Evolutionary conservation across 257 asterid species (phyloP).

Genomic region (Nicotiana otophora): DNA sequence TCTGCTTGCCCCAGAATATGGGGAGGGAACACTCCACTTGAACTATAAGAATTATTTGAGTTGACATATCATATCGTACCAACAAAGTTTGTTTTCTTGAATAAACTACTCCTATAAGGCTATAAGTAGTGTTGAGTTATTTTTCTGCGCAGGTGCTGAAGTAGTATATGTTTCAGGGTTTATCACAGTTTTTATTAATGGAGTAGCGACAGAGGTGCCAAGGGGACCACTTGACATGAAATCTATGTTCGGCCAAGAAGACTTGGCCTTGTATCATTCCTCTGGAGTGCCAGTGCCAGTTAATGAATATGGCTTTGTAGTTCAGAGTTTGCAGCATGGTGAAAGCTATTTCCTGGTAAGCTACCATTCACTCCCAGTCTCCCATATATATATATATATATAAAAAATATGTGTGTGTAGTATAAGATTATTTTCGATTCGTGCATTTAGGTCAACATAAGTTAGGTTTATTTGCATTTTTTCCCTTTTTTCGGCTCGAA

Average conservation of each 20-base stretch:
- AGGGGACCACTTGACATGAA: neutral
- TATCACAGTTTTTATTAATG: neutral
- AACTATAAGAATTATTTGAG: neutral
- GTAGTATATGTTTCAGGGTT: neutral
- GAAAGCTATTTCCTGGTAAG: conserved; percentile 8
- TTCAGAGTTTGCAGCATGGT: conserved; percentile 1
- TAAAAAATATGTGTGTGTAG: too few species aligned
- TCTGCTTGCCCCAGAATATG: neutral
- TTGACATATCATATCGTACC: neutral
- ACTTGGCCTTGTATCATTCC: neutral
- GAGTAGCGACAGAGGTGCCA: conserved; percentile 4
- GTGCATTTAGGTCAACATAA: neutral
- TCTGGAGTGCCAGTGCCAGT: conserved; percentile 1
- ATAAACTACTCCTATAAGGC: neutral
- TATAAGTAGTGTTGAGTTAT: neutral
- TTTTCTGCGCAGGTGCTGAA: neutral
- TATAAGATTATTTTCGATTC: too few species aligned
- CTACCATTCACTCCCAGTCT: neutral
- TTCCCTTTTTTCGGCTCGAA: neutral
- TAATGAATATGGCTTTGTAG: neutral
- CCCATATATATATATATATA: too few species aligned
- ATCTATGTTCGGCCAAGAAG: neutral
- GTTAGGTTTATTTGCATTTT: neutral
- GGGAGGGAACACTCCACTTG: neutral
- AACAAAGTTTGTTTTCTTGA: neutral